Evolutionary conservation across 345 rosid species (phyloP).

Genomic region (Heritiera littoralis): DNA sequence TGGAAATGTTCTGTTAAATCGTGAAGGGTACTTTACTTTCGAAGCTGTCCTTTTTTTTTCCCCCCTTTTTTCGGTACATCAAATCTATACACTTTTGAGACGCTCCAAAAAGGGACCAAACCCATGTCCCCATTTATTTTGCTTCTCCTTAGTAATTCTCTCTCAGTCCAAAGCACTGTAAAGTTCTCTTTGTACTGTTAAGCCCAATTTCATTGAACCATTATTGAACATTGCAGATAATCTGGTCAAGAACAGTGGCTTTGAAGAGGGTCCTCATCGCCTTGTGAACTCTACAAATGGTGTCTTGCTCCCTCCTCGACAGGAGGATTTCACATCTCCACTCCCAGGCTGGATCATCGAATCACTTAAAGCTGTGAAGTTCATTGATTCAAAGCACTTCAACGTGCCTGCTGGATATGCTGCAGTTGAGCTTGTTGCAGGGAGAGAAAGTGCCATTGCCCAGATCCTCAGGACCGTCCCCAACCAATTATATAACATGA

Average conservation of each 20-base stretch:
- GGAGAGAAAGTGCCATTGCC: slow-evolving; percentile 93
- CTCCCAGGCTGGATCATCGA: slow-evolving; percentile 97
- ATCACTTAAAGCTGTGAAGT: slow-evolving; percentile 90
- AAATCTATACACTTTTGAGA: too few species aligned
- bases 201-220: background rate
- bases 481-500: slow-evolving; percentile 52
- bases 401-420: slow-evolving; percentile 77
- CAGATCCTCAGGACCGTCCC: slow-evolving; percentile 74
- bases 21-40: too few species aligned
- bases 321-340: slow-evolving; percentile 84
- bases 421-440: slow-evolving; percentile 89
- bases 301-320: slow-evolving; percentile 87
- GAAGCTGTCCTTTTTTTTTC: too few species aligned
- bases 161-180: too few species aligned
- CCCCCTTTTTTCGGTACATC: too few species aligned
- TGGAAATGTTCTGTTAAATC: too few species aligned
- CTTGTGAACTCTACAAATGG: slow-evolving; percentile 73
- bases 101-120: too few species aligned
- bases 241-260: slow-evolving; percentile 79
- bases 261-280: slow-evolving; percentile 93
- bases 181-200: background rate
- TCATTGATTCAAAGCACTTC: slow-evolving; percentile 80
- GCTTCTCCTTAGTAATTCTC: too few species aligned
- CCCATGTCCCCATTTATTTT: too few species aligned
- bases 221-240: slow-evolving; percentile 42